Evolutionary conservation across 495 filamentous ascomycete genomes (phyloP), one percentile per base, ranked within the genome.

Genomic region (Coniosporium apollinis): DNA sequence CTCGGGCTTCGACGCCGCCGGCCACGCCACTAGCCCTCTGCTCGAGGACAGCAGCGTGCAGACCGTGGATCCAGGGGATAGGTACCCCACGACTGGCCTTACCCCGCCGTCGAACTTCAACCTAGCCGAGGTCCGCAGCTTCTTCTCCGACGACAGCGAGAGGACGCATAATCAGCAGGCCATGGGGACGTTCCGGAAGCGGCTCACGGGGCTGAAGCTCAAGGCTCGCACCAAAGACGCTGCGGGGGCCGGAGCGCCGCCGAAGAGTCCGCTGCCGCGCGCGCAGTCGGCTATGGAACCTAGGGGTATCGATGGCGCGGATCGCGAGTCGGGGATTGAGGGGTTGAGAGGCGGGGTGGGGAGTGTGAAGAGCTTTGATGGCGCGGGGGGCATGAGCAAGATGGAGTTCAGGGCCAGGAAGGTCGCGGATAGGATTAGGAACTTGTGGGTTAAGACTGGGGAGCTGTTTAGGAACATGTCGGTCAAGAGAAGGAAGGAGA

Each of bases 101-200:
- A 51, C 44, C 3, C 52, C 53, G 26, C 46, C 53, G 1, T 33
- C 39, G 3, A 44, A 29, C 24, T 30, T 47, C 8, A 42, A 50
- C 36, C 30, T 59, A 7, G 33, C 45, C 19, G 58, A 63, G 30
- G 50, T 48, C 3, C 46, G 44, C 19, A 62, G 54, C 30, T 54
- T 51, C 38, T 62, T 61, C 38, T 60, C 55, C 3, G 56, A 63
- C 29, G 52, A 62, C 34, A 61, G 54, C 45, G 60, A 55, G 3
- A 36, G 44, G 5, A 29, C 28, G 3, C n/a, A n/a, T n/a, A n/a
- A n/a, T n/a, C n/a, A n/a, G n/a, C 22, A 54, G 11, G 41, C 30
- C 18, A 22, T 36, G 6, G 31, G 40, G 5, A 44, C 37, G 17
- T 37, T 59, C 36, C 46, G 50, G 15, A 53, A 54, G 21, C 45